phyloP scores from a whole-genome alignment of 495 filamentous ascomycete genomes.

The Aspergillus bridgeri region DNA sequence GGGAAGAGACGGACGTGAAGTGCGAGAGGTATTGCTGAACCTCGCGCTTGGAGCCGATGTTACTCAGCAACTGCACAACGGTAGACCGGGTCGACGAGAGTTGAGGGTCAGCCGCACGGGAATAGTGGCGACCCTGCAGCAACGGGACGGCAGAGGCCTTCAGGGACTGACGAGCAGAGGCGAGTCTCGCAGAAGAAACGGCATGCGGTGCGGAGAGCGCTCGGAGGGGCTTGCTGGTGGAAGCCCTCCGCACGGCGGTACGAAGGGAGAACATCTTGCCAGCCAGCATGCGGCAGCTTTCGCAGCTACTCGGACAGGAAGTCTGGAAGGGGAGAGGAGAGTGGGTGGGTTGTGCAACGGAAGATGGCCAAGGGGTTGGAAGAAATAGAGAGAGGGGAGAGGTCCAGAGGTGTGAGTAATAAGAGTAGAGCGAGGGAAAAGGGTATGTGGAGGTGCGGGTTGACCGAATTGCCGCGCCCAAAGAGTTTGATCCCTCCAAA shows the following conservation, averaged over 20 bases:
- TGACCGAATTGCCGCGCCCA: conserved; percentile 15
- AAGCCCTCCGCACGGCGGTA: conserved; percentile 51
- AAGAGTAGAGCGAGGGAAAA: conserved; percentile 18
- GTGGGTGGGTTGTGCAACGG: conserved; percentile 9
- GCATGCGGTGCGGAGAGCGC: conserved; percentile 45
- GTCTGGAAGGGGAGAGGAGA: conserved; percentile 16
- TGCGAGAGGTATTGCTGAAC: conserved; percentile 98
- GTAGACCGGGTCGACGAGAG: conserved; percentile 72
- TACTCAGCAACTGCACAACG: conserved; percentile 90
- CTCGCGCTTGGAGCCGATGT: conserved; percentile 94
- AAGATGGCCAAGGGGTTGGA: background rate
- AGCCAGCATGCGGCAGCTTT: conserved; percentile 51
- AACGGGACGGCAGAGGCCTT: conserved; percentile 28
- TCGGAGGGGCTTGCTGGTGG: conserved; percentile 42
- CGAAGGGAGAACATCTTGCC: conserved; percentile 49
- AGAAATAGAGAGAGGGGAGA: background rate
- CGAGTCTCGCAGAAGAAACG: conserved; percentile 30
- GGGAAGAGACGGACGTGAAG: conserved; percentile 94
- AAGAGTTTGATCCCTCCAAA: conserved; percentile 15
- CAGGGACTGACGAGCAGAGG: conserved; percentile 22
- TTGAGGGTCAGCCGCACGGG: conserved; percentile 44
- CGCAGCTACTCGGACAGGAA: conserved; percentile 23
- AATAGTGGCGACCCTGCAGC: conserved; percentile 41
- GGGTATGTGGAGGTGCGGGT: conserved; percentile 20
- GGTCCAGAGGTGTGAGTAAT: conserved; percentile 15